phyloP scores from a whole-genome alignment of 345 rosid genomes.

The Nasturtium officinale region DNA sequence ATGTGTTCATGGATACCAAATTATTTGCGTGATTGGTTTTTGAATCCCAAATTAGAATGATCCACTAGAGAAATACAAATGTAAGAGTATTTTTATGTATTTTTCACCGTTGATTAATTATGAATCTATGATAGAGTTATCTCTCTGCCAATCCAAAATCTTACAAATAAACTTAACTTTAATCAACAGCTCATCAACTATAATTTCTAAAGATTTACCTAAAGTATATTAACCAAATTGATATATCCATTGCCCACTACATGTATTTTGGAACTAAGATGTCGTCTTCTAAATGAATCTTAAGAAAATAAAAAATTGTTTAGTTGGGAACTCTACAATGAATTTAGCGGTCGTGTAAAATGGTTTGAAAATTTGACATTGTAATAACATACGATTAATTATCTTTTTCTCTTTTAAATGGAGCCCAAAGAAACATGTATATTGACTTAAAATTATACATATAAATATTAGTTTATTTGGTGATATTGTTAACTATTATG shows the following conservation, averaged over 20 bases:
- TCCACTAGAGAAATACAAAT: not conserved
- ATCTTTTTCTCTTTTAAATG: not conserved
- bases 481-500: not conserved
- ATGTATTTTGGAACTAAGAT: not conserved
- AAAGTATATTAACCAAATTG: not conserved
- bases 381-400: not conserved
- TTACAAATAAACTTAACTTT: not conserved
- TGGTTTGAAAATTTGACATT: not conserved
- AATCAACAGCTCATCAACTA: not conserved
- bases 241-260: not conserved
- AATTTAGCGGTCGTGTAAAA: not conserved
- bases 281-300: not conserved
- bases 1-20: not conserved
- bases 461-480: not conserved
- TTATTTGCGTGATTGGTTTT: not conserved
- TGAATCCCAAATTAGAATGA: not conserved
- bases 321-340: not conserved
- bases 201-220: not conserved
- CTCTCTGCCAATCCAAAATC: not conserved
- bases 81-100: not conserved
- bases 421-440: not conserved
- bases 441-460: conserved; percentile 1
- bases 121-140: no score
- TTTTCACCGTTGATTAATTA: not conserved
- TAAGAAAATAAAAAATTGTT: not conserved